phyloP scores from a whole-genome alignment of 176 grass and related monocot species.

The Carex parvula region DNA sequence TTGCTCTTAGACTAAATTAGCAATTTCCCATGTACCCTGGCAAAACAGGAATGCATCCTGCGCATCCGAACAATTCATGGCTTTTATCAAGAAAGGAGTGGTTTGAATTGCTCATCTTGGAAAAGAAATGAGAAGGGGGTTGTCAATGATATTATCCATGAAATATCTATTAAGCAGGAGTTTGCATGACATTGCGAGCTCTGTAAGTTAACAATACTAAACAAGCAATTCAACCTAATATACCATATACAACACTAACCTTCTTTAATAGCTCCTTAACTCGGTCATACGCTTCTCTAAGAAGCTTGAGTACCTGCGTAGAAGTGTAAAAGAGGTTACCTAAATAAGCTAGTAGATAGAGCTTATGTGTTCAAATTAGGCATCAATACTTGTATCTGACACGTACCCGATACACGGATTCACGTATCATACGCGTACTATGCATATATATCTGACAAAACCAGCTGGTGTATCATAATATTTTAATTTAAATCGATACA shows the following conservation, averaged over 20 bases:
- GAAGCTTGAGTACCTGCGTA: constrained; percentile 78
- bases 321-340: background rate
- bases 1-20: background rate
- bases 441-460: background rate
- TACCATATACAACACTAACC: constrained; percentile 41
- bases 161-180: background rate
- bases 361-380: background rate
- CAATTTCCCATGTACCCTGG: background rate
- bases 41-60: no score
- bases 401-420: background rate
- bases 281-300: constrained; percentile 93
- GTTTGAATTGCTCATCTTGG: background rate
- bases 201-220: constrained; percentile 7
- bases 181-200: background rate
- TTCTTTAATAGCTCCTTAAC: constrained; percentile 80
- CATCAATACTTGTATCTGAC: background rate
- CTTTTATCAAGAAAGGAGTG: background rate
- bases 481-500: background rate
- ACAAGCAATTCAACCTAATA: constrained; percentile 11
- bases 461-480: background rate
- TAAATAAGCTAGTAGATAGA: background rate
- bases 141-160: background rate
- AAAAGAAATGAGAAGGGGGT: background rate
- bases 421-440: background rate
- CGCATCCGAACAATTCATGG: no score